Conservation (phyloP, 2,329 filamentous ascomycete species). For the Fusarium sublunatum region DNA sequence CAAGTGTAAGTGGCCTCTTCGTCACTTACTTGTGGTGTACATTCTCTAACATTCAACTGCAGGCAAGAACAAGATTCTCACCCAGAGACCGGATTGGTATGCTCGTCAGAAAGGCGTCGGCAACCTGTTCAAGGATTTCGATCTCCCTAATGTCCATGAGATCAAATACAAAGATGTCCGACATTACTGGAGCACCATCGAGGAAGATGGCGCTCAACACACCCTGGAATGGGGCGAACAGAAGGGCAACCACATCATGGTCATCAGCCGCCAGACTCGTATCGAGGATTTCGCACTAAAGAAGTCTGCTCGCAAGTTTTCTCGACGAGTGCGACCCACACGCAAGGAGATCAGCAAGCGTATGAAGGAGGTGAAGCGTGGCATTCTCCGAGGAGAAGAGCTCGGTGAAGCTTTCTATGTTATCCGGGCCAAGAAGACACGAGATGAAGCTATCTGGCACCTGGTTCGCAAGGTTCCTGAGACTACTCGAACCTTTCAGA, state of each 20-base stretch:
- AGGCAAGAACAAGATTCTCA: background rate
- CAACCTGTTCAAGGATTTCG: constrained; percentile 3
- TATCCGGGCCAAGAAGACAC: background rate
- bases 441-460: constrained; percentile 3
- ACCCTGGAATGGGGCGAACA: constrained; percentile 14
- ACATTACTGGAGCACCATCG: constrained; percentile 4
- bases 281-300: background rate
- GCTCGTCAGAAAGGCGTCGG: background rate
- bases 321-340: background rate
- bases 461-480: constrained; percentile 7
- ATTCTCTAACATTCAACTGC: background rate
- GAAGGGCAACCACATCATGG: constrained; percentile 5
- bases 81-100: background rate
- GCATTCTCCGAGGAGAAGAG: background rate
- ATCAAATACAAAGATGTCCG: background rate
- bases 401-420: constrained; percentile 5
- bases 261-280: constrained; percentile 4
- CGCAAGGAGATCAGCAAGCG: constrained; percentile 5
- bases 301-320: background rate
- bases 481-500: background rate
- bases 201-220: background rate
- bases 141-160: constrained; percentile 3
- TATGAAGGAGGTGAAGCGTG: constrained; percentile 6
- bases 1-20: background rate
- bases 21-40: background rate